Conservation (phyloP, 345 rosid genomes). For the Jatropha curcas region DNA sequence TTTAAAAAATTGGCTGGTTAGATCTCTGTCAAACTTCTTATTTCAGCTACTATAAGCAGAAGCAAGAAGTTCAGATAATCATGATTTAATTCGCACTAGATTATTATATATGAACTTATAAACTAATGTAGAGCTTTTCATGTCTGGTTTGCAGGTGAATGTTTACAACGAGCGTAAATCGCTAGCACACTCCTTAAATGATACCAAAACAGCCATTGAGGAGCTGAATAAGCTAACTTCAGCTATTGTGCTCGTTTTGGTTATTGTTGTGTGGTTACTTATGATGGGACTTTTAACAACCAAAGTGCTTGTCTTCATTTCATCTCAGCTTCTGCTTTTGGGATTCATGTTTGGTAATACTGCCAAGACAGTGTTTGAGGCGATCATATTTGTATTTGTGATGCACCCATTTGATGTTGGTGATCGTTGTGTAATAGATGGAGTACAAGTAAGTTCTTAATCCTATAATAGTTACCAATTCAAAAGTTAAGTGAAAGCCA, state of each 20-base stretch:
- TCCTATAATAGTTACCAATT: neutral
- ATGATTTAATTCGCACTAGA: neutral
- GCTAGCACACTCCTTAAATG: slow-evolving; percentile 59
- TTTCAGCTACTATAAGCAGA: neutral
- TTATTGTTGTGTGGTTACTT: slow-evolving; percentile 46
- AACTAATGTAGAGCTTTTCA: neutral
- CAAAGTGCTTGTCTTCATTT: slow-evolving; percentile 48
- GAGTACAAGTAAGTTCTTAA: slow-evolving; percentile 53
- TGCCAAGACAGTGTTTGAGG: slow-evolving; percentile 59
- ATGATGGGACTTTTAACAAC: slow-evolving; percentile 62
- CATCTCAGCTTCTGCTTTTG: slow-evolving; percentile 58
- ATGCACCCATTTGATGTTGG: slow-evolving; percentile 86
- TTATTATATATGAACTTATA: neutral
- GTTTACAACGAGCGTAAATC: slow-evolving; percentile 59
- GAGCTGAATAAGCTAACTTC: slow-evolving; percentile 63
- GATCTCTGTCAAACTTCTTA: slow-evolving; percentile 5
- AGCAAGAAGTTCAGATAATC: neutral
- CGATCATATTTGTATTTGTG: slow-evolving; percentile 75
- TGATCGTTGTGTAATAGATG: slow-evolving; percentile 80
- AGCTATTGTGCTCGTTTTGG: slow-evolving; percentile 35
- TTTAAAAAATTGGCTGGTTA: slow-evolving; percentile 68
- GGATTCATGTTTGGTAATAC: slow-evolving; percentile 63
- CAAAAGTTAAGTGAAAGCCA: neutral
- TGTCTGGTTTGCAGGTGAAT: slow-evolving; percentile 44
- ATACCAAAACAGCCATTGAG: slow-evolving; percentile 67